These are phyloP conservation scores for Melanopsichium pennsylvanicum DNA, from an alignment of 1,284 basidiomycete species.

Conservation along the genomic window DNA sequence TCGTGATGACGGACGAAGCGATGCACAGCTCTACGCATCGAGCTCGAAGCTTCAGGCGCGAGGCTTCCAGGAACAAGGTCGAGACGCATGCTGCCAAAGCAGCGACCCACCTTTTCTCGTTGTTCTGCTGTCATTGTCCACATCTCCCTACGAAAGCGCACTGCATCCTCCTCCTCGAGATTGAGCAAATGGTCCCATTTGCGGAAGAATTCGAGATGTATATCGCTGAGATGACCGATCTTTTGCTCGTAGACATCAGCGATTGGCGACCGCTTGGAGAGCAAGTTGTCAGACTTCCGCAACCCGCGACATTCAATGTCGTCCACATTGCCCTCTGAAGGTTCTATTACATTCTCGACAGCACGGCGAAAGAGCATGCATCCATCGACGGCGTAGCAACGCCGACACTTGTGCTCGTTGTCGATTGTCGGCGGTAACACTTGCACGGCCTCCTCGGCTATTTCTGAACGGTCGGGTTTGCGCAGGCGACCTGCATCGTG, in stretches of 20 bases:
- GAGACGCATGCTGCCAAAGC: slow-evolving; percentile 66
- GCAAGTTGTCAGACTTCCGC: slow-evolving; percentile 1
- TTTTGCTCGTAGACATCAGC: slow-evolving; percentile 79
- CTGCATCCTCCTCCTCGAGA: slow-evolving; percentile 85
- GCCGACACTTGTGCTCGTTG: slow-evolving; percentile 77
- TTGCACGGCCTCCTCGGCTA: slow-evolving; percentile 21
- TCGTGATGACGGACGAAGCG: slow-evolving; percentile 70
- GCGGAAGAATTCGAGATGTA: slow-evolving; percentile 81
- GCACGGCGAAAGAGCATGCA: slow-evolving; percentile 91
- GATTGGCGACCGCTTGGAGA: slow-evolving; percentile 70
- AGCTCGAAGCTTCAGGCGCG: slow-evolving; percentile 2
- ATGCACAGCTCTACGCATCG: slow-evolving; percentile 71
- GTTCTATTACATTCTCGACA: slow-evolving; percentile 49
- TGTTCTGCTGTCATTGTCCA: slow-evolving; percentile 88
- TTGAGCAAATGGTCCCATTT: slow-evolving; percentile 88
- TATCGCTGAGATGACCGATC: slow-evolving; percentile 78
- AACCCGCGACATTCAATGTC: slow-evolving; percentile 5
- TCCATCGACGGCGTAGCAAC: slow-evolving; percentile 81
- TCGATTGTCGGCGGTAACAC: slow-evolving; percentile 81
- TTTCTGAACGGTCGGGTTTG: slow-evolving; percentile 2
- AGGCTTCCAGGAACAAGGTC: neutral
- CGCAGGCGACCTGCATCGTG: slow-evolving; percentile 40
- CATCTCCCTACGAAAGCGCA: slow-evolving; percentile 84
- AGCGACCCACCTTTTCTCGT: slow-evolving; percentile 72
- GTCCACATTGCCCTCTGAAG: slow-evolving; percentile 2